Evolutionary conservation across 805 yeast species (phyloP), one percentile per base, ranked within the genome.

Genomic region (Wickerhamiella lipophila): DNA sequence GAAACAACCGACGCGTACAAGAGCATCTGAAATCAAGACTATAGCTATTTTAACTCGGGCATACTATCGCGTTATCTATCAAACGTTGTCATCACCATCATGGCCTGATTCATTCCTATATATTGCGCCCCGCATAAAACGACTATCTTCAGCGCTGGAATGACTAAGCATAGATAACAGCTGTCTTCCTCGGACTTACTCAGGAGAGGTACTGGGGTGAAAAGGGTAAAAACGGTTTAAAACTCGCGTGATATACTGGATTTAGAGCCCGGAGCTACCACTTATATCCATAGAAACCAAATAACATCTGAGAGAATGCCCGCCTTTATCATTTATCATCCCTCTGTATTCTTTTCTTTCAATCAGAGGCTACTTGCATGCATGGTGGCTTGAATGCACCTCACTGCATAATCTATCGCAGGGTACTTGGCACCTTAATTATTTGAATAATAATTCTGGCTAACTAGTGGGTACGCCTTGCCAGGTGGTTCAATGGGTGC

Each of bases 91-190:
- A n/a, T n/a, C n/a, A n/a, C n/a, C n/a, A n/a, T n/a, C n/a, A n/a
- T n/a, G n/a, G n/a, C 15, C n/a, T 30, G 35, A 9, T 12, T 30
- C 6, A n/a, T 12, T 30, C 13, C 19, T 4, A 4, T 32, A 32
- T 32, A 32, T 6, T 6, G 18, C n/a, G 11, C 38, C 38, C 38
- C 15, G 38, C 38, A 16, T 32, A 32, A 32, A 32, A 32, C 38
- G 38, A 32, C 38, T 32, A 32, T 32, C 38, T 32, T 15, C 12
- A 15, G 38, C 38, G 15, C 38, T 7, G 12, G 3, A n/a, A 7
- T 32, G 38, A 32, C 38, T n/a, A 32, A 32, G 38, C 18, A 9
- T 32, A 32, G 38, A 32, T 32, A 32, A 32, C 38, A 32, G 38
- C 19, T 15, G 38, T 4, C 38, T 32, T 32, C 38, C 38, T 32